These are phyloP conservation scores for Xanthoconium separans DNA, from an alignment of 1,284 basidiomycete species.

Conservation along the genomic window DNA sequence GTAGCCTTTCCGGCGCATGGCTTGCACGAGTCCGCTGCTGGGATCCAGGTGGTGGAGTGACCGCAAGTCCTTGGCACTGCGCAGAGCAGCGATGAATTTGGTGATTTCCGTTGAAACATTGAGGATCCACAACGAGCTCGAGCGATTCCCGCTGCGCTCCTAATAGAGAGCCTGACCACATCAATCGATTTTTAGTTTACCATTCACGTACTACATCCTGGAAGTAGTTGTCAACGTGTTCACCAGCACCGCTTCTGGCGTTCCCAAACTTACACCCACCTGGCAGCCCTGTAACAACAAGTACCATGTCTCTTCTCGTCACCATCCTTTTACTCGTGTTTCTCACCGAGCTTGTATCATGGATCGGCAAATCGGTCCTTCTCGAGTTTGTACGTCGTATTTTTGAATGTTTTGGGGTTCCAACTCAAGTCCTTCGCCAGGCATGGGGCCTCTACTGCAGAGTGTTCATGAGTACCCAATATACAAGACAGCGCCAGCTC, in stretches of 20 bases:
- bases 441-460: slow-evolving; percentile 68
- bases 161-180: too few species aligned
- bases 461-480: slow-evolving; percentile 57
- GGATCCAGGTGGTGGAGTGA: too few species aligned
- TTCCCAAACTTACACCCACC: background rate
- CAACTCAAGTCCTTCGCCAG: slow-evolving; percentile 37
- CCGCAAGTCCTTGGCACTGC: too few species aligned
- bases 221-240: slow-evolving; percentile 11
- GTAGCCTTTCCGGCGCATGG: background rate
- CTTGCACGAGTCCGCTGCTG: too few species aligned
- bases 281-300: slow-evolving; percentile 7
- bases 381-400: slow-evolving; percentile 65
- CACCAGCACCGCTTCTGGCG: background rate
- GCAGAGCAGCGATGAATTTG: too few species aligned
- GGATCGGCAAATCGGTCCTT: slow-evolving; percentile 84
- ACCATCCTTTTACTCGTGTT: slow-evolving; percentile 82
- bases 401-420: background rate
- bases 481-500: slow-evolving; percentile 61
- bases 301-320: slow-evolving; percentile 70
- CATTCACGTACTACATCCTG: background rate
- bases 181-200: too few species aligned
- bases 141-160: too few species aligned
- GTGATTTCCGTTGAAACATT: too few species aligned
- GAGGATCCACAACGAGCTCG: too few species aligned
- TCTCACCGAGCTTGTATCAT: slow-evolving; percentile 77